phyloP scores from a whole-genome alignment of 495 filamentous ascomycete genomes.

The Trichocladium uniseriatum region DNA sequence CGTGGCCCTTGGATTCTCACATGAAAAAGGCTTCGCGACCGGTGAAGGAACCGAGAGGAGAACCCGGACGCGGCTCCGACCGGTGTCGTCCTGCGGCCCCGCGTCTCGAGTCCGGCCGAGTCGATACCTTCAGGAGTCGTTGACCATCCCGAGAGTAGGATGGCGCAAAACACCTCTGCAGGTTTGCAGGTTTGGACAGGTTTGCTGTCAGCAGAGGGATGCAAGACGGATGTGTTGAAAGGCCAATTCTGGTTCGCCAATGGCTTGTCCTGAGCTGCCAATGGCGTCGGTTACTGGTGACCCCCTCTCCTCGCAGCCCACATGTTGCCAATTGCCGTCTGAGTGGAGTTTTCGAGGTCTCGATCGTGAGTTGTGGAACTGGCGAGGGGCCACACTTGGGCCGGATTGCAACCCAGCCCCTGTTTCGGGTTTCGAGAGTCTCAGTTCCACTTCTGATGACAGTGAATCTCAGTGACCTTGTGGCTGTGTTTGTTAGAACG shows the following conservation, averaged over 20 bases:
- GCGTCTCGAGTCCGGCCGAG: too few relatives aligned
- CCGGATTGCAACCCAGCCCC: background rate
- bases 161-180: background rate
- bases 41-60: background rate
- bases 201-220: background rate
- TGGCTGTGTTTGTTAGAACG: too few relatives aligned
- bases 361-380: background rate
- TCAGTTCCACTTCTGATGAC: too few relatives aligned
- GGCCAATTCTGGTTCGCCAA: constrained; percentile 1
- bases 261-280: background rate
- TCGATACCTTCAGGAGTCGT: too few relatives aligned
- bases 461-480: too few relatives aligned
- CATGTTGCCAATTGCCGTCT: constrained; percentile 6
- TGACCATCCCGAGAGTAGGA: too few relatives aligned
- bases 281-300: background rate
- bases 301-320: background rate
- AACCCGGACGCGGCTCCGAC: background rate
- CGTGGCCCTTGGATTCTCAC: background rate
- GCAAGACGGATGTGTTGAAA: background rate
- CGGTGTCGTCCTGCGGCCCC: background rate
- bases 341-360: background rate
- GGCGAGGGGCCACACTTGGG: background rate
- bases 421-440: too few relatives aligned
- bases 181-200: background rate
- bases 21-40: background rate